phyloP scores from a whole-genome alignment of 371 early-diverging fungal species.

The Mortierella sp. region DNA sequence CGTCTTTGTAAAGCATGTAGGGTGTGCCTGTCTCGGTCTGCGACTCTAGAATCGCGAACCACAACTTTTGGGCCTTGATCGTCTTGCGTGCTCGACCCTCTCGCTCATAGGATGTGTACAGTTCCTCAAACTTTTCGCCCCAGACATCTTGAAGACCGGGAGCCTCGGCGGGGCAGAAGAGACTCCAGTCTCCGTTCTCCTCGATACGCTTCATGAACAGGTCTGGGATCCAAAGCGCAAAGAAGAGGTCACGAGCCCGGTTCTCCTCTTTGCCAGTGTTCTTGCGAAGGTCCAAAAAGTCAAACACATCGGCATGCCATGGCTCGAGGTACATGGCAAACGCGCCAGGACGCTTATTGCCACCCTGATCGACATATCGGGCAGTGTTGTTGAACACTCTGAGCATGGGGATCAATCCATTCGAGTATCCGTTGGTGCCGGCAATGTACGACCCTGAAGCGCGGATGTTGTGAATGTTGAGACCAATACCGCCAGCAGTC shows the following conservation, averaged over 20 bases:
- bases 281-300: slow-evolving; percentile 98
- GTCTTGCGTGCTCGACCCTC: slow-evolving; percentile 87
- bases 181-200: slow-evolving; percentile 93
- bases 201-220: slow-evolving; percentile 99
- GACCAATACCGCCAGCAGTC: slow-evolving; percentile 98
- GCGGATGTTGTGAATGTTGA: slow-evolving; percentile 97
- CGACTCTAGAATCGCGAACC: slow-evolving; percentile 98
- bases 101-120: slow-evolving; percentile 91
- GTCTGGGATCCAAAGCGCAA: slow-evolving; percentile 99
- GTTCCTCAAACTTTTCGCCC: slow-evolving; percentile 96
- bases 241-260: slow-evolving; percentile 98
- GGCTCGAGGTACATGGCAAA: slow-evolving; percentile 99
- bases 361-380: slow-evolving; percentile 99
- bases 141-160: slow-evolving; percentile 93
- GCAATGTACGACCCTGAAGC: slow-evolving; percentile 97
- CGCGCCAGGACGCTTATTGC: slow-evolving; percentile 99
- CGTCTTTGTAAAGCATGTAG: slow-evolving; percentile 99
- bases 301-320: slow-evolving; percentile 99
- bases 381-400: slow-evolving; percentile 99
- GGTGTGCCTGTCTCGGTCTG: slow-evolving; percentile 99
- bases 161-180: slow-evolving; percentile 98
- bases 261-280: slow-evolving; percentile 99
- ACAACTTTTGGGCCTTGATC: slow-evolving; percentile 97
- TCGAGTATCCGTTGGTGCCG: slow-evolving; percentile 98
- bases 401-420: slow-evolving; percentile 99